A percentile compares a stretch with the other conserved stretches of the same genome.
Conservation (phyloP, 2,329 filamentous ascomycete genomes). For the Clarireedia sp. region DNA sequence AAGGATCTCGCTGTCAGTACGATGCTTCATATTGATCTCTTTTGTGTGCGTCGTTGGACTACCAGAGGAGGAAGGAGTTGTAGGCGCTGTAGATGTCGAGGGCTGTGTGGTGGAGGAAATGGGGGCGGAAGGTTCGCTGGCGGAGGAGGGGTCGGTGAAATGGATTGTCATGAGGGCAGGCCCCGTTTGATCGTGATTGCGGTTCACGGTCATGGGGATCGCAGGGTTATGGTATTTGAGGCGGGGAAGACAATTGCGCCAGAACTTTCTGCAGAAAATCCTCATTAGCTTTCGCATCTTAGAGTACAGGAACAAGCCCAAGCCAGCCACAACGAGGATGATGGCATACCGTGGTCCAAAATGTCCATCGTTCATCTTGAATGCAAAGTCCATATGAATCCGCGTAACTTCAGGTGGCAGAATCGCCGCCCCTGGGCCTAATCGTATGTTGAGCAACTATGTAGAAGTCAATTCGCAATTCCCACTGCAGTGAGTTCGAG, state of each 20-base stretch:
- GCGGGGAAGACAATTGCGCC: slow-evolving; percentile 70
- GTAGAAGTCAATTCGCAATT: slow-evolving; percentile 18
- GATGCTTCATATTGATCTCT: slow-evolving; percentile 54
- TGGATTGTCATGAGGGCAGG: slow-evolving; percentile 59
- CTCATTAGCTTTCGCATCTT: background rate
- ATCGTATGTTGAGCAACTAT: slow-evolving; percentile 66
- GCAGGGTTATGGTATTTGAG: slow-evolving; percentile 93
- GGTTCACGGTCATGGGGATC: slow-evolving; percentile 74
- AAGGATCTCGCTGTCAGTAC: slow-evolving; percentile 54
- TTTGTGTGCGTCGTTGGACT: slow-evolving; percentile 30
- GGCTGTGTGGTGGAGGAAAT: slow-evolving; percentile 33
- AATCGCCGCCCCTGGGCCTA: slow-evolving; percentile 75
- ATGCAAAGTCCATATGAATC: slow-evolving; percentile 67
- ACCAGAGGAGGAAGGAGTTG: slow-evolving; percentile 21
- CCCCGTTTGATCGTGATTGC: slow-evolving; percentile 47
- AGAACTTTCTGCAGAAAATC: slow-evolving; percentile 66
- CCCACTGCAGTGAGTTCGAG: slow-evolving; percentile 8
- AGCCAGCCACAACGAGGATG: background rate
- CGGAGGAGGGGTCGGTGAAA: slow-evolving; percentile 35
- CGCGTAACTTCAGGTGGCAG: slow-evolving; percentile 68
- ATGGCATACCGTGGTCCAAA: slow-evolving; percentile 57
- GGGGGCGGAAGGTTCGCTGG: slow-evolving; percentile 9
- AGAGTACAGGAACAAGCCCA: slow-evolving; percentile 15
- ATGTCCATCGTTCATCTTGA: slow-evolving; percentile 56
- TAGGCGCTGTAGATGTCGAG: slow-evolving; percentile 26